These are phyloP conservation scores for Durusdinium trenchii DNA, from an alignment of 73 alveolate genomes.

Conservation along the genomic window DNA sequence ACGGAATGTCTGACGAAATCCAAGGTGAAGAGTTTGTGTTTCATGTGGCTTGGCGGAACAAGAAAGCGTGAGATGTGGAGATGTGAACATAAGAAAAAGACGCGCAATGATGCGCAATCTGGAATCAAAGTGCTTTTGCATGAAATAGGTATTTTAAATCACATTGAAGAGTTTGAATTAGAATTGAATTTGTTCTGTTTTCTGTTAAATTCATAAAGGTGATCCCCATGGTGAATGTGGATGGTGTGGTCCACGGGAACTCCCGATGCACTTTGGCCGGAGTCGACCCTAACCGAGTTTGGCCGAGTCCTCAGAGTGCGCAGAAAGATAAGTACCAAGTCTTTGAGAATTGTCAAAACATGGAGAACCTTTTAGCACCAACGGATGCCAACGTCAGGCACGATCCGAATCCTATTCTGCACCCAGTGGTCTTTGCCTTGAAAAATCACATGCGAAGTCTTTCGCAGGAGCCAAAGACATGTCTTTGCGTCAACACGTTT, in stretches of 20 bases:
- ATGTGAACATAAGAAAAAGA: not conserved
- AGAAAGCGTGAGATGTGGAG: not conserved
- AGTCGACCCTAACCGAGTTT: constrained; percentile 86
- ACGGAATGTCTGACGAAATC: not conserved
- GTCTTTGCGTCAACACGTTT: not conserved
- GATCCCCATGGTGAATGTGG: constrained; percentile 84
- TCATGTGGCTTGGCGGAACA: not conserved
- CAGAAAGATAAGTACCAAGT: not conserved
- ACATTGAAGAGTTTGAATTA: too few relatives aligned
- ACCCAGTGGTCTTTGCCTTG: constrained; percentile 88
- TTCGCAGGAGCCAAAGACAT: constrained; percentile 32
- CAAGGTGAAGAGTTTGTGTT: constrained; percentile 20
- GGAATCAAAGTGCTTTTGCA: too few relatives aligned
- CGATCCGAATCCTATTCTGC: constrained; percentile 78
- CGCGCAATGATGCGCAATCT: too few relatives aligned
- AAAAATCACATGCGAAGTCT: constrained; percentile 81
- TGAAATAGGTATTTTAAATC: too few relatives aligned
- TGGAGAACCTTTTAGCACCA: not conserved
- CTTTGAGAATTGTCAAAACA: not conserved
- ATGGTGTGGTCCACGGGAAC: constrained; percentile 92
- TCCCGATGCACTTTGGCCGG: constrained; percentile 83
- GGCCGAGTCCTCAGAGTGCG: constrained; percentile 16
- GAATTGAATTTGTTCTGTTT: not conserved
- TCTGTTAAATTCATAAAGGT: not conserved
- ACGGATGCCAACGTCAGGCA: not conserved